Evolutionary conservation across 208 protist species (phyloP), one percentile per base, ranked within the genome.

Genomic region (Trypanosoma cruzi): DNA sequence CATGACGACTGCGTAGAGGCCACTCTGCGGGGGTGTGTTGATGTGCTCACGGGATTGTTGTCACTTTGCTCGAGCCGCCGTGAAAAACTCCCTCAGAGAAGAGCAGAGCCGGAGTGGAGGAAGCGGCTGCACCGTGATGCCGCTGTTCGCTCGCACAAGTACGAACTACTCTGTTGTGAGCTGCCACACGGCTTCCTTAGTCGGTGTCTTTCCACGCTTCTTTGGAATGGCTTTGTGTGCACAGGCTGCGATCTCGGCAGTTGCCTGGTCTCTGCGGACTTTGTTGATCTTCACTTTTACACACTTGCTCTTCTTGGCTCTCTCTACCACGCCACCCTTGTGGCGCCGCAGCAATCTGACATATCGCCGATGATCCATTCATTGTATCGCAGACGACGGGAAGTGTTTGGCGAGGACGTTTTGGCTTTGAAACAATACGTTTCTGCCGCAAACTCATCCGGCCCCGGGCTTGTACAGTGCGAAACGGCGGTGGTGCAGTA

Each of bases 71-170:
- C 63, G 26, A 29, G 18, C 36, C 62, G 63, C 7, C 42, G 62
- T 31, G 71, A 22, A 8, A 67, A 66, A 24, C 73, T 84, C 44
- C 75, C 76, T 2, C 32, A 58, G 31, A 71, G 81, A 26, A 58
- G 49, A 8, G 77, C 79, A 14, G 73, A 83, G 58, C 84, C 88
- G 13, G 67, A 74, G 58, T 90, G 85, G 88, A 78, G 82, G 0
- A 70, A 64, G 6, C 76, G 84, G 31, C 64, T 91, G 54, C 75
- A 73, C 22, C 72, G 62, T 40, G 59, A 60, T 29, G 75, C 71
- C n/a, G 78, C 79, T n/a, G 81, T 91, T 36, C 88, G 88, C 11
- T 75, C 83, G 6, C 88, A 93, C 68, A 90, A 93, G 71, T 93
- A 88, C 59, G 75, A 93, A 74, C 69, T 93, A 28, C 77, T 93